Base-by-base conservation (phyloP, 2,329 filamentous ascomycete genomes). In the Gnomoniopsis sp. region DNA sequence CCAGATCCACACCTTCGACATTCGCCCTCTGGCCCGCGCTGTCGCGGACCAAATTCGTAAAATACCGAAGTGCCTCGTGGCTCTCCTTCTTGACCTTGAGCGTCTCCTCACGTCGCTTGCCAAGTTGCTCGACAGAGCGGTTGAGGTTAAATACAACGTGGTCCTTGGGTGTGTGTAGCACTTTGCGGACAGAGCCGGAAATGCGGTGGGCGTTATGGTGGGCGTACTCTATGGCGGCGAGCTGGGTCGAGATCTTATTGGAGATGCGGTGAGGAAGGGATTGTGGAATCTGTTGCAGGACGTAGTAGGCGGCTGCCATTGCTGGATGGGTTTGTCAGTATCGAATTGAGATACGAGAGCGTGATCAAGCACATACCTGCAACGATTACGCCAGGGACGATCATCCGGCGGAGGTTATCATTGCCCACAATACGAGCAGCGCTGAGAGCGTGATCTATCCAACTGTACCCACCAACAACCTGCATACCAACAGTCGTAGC, bases 171-270 rank as follows among this genome's bases (percentile, higher is more conserved):
- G 90, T 87, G 60, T 91, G 90, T 43, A 99, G 84, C 10, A 96
- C 91, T 70, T 92, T 91, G 65, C 93, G 90, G 46, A 96, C 91
- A 56, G 96, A 89, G 26, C 85, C 82, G 22, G 90, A 88, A 68
- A 99, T 96, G 55, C 95, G 90, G 19, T 83, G 80, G 48, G 92
- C 86, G 76, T 99, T 99, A 64, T 85, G 77, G 73, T 99, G 95
- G 1, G 95, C 90, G 70, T 98, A 99, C 76, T 99, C 95, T 69
- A 96, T 86, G 19, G 89, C 83, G 8, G 84, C 78, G 41, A 99
- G 86, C 67, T 92, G 90, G 34, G 85, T 79, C 2, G 91, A 88
- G 59, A 99, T 89, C 76, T 98, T 98, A 68, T 82, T 82, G 46
- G 89, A 88, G 6, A 99, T 84, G 12, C 92, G 91, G 55, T 88